Evolutionary conservation across 768 basidiomycete genomes (phyloP).

Genomic region (Rhizopogon sp.): DNA sequence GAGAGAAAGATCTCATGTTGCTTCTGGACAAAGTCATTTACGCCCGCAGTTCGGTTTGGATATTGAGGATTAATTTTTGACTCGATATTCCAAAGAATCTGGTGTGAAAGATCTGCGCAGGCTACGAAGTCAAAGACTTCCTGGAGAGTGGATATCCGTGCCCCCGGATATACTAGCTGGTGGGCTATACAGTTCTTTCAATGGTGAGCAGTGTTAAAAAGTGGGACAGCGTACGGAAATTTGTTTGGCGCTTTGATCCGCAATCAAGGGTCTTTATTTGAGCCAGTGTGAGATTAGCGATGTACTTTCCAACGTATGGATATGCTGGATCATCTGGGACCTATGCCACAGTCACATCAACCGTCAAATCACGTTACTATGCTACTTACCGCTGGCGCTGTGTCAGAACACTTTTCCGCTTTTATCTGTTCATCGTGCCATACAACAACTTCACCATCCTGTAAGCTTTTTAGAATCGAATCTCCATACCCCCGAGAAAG

Average conservation of each 20-base stretch:
- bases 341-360: slow-evolving; percentile 27
- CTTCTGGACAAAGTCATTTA: slow-evolving; percentile 55
- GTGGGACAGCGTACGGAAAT: slow-evolving; percentile 45
- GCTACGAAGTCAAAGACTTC: slow-evolving; percentile 74
- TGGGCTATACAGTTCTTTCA: slow-evolving; percentile 36
- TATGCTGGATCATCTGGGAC: slow-evolving; percentile 52
- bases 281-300: slow-evolving; percentile 73
- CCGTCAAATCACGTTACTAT: background rate
- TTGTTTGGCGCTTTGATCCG: slow-evolving; percentile 56
- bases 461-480: slow-evolving; percentile 3
- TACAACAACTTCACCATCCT: slow-evolving; percentile 76
- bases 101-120: slow-evolving; percentile 63
- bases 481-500: background rate
- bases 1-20: slow-evolving; percentile 54
- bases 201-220: background rate
- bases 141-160: slow-evolving; percentile 65
- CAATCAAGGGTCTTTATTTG: slow-evolving; percentile 81
- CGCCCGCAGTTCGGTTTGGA: slow-evolving; percentile 46
- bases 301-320: slow-evolving; percentile 73
- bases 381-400: slow-evolving; percentile 49
- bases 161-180: slow-evolving; percentile 62
- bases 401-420: slow-evolving; percentile 65
- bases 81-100: slow-evolving; percentile 73
- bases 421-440: slow-evolving; percentile 76
- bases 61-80: slow-evolving; percentile 62